These are phyloP conservation scores for Malus asiatica DNA, from an alignment of 306 rosid genomes.

Conservation along the genomic window DNA sequence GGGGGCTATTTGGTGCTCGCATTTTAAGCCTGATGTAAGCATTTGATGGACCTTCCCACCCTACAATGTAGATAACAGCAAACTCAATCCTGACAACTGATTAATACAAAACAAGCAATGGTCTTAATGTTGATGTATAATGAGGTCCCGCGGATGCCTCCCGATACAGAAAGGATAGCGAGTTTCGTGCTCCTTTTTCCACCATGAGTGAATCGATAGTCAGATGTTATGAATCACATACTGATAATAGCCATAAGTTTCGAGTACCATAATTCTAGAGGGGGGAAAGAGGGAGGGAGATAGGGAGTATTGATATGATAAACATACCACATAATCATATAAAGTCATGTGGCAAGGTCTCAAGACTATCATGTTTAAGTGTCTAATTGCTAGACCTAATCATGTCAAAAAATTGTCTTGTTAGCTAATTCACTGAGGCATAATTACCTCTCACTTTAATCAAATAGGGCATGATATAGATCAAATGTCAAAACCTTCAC, in stretches of 20 bases:
- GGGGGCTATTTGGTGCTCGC: conserved; percentile 12
- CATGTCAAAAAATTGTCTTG: conserved; percentile 4
- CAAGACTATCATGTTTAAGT: conserved; percentile 13
- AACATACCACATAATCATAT: conserved; percentile 27
- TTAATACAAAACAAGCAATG: not conserved
- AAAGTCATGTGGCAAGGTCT: conserved; percentile 24
- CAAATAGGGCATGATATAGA: not conserved
- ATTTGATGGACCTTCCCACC: conserved; percentile 10
- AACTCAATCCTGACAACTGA: not conserved
- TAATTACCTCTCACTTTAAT: conserved; percentile 9
- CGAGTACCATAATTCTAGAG: not conserved
- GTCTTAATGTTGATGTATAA: not conserved
- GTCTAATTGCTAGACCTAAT: conserved; percentile 16
- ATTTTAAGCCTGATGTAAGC: conserved; percentile 5
- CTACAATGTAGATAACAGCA: not conserved
- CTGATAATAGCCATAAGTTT: not conserved
- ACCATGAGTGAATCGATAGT: not conserved
- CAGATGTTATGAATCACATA: not conserved
- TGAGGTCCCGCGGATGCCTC: not conserved
- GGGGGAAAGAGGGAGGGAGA: not conserved
- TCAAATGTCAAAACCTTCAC: conserved; percentile 20
- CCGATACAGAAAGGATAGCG: not conserved
- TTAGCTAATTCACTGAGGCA: conserved; percentile 4
- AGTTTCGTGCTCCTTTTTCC: not conserved
- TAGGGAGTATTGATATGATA: not conserved